A percentile compares a stretch with the other conserved stretches of the same genome.
Conservation (phyloP, 805 yeast genomes). For the Saturnispora bothae region DNA sequence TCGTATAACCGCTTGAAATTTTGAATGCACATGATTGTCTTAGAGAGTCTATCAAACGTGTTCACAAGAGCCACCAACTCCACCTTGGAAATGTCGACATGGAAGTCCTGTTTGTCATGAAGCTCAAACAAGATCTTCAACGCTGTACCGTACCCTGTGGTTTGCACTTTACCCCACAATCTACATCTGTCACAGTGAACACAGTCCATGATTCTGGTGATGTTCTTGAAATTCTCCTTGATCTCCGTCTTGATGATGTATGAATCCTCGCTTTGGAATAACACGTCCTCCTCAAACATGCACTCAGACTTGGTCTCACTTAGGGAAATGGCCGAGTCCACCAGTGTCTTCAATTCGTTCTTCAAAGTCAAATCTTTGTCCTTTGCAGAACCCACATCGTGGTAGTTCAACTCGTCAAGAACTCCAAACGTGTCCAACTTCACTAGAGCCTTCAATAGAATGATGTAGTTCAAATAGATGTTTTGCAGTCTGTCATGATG, state of each 20-base stretch:
- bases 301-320: slow-evolving; percentile 17
- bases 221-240: slow-evolving; percentile 75
- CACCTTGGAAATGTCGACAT: slow-evolving; percentile 44
- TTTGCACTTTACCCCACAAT: slow-evolving; percentile 96
- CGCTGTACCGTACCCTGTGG: slow-evolving; percentile 96
- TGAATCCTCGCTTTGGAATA: slow-evolving; percentile 36
- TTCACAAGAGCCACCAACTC: slow-evolving; percentile 87
- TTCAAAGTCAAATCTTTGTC: slow-evolving; percentile 21
- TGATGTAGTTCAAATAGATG: slow-evolving; percentile 84
- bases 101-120: slow-evolving; percentile 33
- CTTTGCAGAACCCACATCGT: slow-evolving; percentile 21
- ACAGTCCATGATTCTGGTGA: slow-evolving; percentile 92
- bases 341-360: slow-evolving; percentile 25
- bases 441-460: slow-evolving; percentile 70
- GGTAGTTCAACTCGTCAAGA: slow-evolving; percentile 20
- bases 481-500: slow-evolving; percentile 84
- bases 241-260: slow-evolving; percentile 74
- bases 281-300: slow-evolving; percentile 35
- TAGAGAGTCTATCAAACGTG: slow-evolving; percentile 86
- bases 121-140: slow-evolving; percentile 80
- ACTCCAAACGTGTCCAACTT: slow-evolving; percentile 34
- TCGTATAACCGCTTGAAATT: slow-evolving; percentile 54
- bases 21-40: slow-evolving; percentile 65
- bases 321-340: slow-evolving; percentile 21
- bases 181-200: slow-evolving; percentile 98